phyloP scores from a whole-genome alignment of 768 basidiomycete genomes.

The Boletus huronensis region DNA sequence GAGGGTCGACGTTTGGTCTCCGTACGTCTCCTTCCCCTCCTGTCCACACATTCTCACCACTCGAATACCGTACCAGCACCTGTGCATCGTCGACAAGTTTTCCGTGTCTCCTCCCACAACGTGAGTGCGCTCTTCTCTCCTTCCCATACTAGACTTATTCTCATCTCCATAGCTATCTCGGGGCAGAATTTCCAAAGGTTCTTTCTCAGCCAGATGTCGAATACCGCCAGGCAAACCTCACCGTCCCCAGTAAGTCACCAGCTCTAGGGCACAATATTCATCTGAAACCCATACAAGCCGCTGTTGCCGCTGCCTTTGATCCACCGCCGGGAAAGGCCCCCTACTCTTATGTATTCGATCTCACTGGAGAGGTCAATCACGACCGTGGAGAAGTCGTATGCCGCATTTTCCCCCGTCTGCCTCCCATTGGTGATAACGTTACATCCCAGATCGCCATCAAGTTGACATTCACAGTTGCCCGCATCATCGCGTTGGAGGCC shows the following conservation, averaged over 20 bases:
- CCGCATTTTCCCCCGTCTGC: conserved; percentile 2
- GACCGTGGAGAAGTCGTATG: conserved; percentile 74
- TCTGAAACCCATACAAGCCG: conserved; percentile 42
- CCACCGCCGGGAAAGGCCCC: conserved; percentile 65
- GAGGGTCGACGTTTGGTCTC: conserved; percentile 69
- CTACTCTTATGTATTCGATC: conserved; percentile 82
- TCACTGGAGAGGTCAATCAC: conserved; percentile 73
- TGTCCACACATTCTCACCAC: conserved; percentile 5
- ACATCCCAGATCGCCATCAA: conserved; percentile 69
- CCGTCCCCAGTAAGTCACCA: conserved; percentile 54
- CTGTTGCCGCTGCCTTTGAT: conserved; percentile 66
- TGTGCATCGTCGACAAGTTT: conserved; percentile 73
- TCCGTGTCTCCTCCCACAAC: conserved; percentile 73
- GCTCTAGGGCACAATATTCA: not conserved
- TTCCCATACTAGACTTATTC: conserved; percentile 11
- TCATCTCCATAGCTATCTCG: conserved; percentile 58
- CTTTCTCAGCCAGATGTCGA: conserved; percentile 69
- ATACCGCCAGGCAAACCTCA: conserved; percentile 81
- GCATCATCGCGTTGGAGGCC: conserved; percentile 70
- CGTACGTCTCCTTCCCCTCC: conserved; percentile 40
- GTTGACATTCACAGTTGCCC: conserved; percentile 66
- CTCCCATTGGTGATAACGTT: conserved; percentile 4
- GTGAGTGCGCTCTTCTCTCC: conserved; percentile 37
- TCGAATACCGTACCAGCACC: conserved; percentile 40
- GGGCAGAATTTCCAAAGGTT: conserved; percentile 66